Percentiles rank a stretch among this genome's conserved stretches.
Evolutionary conservation across 1,284 basidiomycete genomes (phyloP).

Genomic region (Ceratobasidium sp.): DNA sequence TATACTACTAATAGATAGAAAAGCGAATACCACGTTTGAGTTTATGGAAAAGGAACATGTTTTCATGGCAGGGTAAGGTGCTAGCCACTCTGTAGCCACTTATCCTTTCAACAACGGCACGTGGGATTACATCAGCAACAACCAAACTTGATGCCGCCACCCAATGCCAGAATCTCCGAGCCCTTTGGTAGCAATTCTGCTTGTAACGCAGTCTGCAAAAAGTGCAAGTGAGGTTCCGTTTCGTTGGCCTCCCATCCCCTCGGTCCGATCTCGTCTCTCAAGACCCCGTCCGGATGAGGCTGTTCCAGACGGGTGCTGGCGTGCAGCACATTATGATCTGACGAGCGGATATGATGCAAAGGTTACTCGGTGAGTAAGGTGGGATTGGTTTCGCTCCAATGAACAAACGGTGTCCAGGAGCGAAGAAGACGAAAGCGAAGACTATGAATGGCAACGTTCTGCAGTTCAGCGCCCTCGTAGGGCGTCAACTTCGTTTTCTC

Average conservation of each 20-base stretch:
- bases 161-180: constrained; percentile 30
- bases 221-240: constrained; percentile 79
- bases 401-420: constrained; percentile 57
- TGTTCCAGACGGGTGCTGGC: constrained; percentile 47
- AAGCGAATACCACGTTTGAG: too few relatives aligned
- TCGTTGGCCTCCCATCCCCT: constrained; percentile 78
- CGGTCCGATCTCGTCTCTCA: constrained; percentile 69
- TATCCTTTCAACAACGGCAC: too few relatives aligned
- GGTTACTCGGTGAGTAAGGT: constrained; percentile 21
- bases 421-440: constrained; percentile 56
- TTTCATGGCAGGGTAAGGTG: too few relatives aligned
- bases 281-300: constrained; percentile 66
- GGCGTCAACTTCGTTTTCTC: constrained; percentile 19
- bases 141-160: too few relatives aligned
- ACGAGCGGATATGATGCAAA: constrained; percentile 25
- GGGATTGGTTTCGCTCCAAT: constrained; percentile 30
- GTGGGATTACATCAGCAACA: too few relatives aligned
- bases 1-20: too few relatives aligned
- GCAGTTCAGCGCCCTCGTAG: constrained; percentile 53
- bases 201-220: constrained; percentile 77
- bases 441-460: constrained; percentile 71
- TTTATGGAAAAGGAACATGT: too few relatives aligned
- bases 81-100: too few relatives aligned
- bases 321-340: constrained; percentile 44
- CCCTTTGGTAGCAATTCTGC: constrained; percentile 76